Base-by-base conservation (phyloP, 2,329 filamentous ascomycete species). In the Aspergillus costaricaensis region DNA sequence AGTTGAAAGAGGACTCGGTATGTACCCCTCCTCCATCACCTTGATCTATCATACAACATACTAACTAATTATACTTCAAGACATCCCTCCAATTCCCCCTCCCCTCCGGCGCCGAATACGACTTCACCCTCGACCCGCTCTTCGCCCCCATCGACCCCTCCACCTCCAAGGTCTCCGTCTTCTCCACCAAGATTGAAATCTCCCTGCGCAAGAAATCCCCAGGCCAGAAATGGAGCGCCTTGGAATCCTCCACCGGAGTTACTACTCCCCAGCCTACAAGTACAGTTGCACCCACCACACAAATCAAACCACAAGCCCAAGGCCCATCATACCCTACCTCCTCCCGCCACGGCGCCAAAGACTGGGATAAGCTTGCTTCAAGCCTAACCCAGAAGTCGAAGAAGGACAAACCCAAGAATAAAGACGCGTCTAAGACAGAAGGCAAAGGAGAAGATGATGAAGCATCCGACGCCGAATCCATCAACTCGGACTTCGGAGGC, bases 291-390 rank as follows among this genome's bases (percentile, higher is more conserved):
- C 67, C 5, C 62, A 68, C 60, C 41, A 6, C 41, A 7, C 6
- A 27, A 8, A 1, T 27, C 25, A 27, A 27, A 27, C 25, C 25
- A 27, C 25, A 48, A 19, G 56, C 71, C 23, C 32, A 68, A 4
- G 53, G 25, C n/a, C 90, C 89, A 0, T 77, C 82, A 0, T 97
- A 98, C 73, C 94, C 95, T 1, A 94, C 92, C 0, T 97, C 93
- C 0, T 95, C 94, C 12, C 89, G 88, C 63, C 83, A 79, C 1
- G 94, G 93, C 0, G 86, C 91, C 3, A 96, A 96, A 78, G 85
- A 99, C 77, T 99, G 95, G 95, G 95, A 99, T 73, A 91, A 88
- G 63, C 72, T 97, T 2, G 87, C 83, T 7, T 76, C 78, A 1
- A 81, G 82, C 5, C 74, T 86, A 15, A 79, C 77, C 5, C 70